Conservation (phyloP, 2,329 filamentous ascomycete genomes). For the Geoglossum cookeanum region DNA sequence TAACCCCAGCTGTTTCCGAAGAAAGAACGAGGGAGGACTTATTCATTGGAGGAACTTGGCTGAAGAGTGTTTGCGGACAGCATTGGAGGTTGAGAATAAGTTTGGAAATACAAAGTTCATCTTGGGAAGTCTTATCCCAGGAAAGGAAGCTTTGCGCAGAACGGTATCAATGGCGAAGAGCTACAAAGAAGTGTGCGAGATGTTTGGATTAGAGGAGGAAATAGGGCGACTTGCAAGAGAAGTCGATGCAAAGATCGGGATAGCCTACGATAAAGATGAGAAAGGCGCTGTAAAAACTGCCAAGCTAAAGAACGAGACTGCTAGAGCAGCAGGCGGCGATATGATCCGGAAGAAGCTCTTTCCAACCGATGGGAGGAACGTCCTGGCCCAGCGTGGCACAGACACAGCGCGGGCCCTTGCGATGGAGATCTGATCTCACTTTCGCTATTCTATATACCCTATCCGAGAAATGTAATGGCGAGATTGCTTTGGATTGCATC, state of each 20-base stretch:
- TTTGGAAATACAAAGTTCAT: slow-evolving; percentile 89
- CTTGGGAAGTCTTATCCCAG: slow-evolving; percentile 68
- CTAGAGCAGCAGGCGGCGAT: not conserved
- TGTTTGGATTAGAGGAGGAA: slow-evolving; percentile 39
- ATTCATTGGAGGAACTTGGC: slow-evolving; percentile 62
- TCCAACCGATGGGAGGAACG: slow-evolving; percentile 16
- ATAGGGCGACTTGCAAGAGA: slow-evolving; percentile 43
- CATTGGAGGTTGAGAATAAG: slow-evolving; percentile 64
- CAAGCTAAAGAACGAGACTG: slow-evolving; percentile 12
- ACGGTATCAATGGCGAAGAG: slow-evolving; percentile 23
- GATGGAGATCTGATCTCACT: not conserved
- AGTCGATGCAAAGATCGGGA: slow-evolving; percentile 43
- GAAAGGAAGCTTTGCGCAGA: slow-evolving; percentile 47
- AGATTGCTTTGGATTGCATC: not conserved
- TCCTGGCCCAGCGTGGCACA: slow-evolving; percentile 11
- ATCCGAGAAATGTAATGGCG: not conserved
- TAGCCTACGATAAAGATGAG: slow-evolving; percentile 32
- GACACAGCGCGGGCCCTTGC: not conserved
- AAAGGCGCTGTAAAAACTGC: slow-evolving; percentile 26
- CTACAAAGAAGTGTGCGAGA: slow-evolving; percentile 36
- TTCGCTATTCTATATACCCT: not conserved
- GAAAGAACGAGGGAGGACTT: slow-evolving; percentile 46
- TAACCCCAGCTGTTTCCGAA: slow-evolving; percentile 75
- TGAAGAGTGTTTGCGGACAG: slow-evolving; percentile 50
- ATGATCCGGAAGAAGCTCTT: slow-evolving; percentile 10